phyloP scores from a whole-genome alignment of 2,329 filamentous ascomycete genomes.

The Diaporthe citri region DNA sequence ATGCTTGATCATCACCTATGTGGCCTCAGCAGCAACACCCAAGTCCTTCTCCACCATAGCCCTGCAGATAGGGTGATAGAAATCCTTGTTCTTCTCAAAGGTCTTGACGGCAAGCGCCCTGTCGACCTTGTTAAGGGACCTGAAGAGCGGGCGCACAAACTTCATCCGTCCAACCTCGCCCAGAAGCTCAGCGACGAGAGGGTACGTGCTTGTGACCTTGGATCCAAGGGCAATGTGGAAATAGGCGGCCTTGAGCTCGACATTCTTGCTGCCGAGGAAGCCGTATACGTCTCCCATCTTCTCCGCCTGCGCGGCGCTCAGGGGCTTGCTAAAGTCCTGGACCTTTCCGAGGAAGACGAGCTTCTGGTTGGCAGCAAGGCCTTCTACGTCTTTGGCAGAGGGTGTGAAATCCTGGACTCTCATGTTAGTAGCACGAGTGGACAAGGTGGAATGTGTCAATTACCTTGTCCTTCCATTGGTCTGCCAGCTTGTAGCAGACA shows the following conservation, averaged over 20 bases:
- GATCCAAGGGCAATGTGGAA: conserved; percentile 83
- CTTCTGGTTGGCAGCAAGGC: conserved; percentile 87
- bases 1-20: conserved; percentile 56
- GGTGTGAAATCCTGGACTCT: conserved; percentile 70
- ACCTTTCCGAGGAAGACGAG: conserved; percentile 90
- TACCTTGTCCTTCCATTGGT: conserved; percentile 80
- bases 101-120: conserved; percentile 81
- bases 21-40: conserved; percentile 49
- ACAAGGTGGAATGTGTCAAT: conserved; percentile 49
- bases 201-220: conserved; percentile 76
- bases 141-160: conserved; percentile 90
- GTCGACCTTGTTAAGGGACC: conserved; percentile 81
- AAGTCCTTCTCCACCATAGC: conserved; percentile 90
- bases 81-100: conserved; percentile 88
- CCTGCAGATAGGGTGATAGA: conserved; percentile 95
- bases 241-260: conserved; percentile 86
- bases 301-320: conserved; percentile 75
- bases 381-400: conserved; percentile 74
- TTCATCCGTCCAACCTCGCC: conserved; percentile 94
- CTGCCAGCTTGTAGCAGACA: conserved; percentile 83
- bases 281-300: conserved; percentile 82
- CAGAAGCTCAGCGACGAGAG: conserved; percentile 79
- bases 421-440: not conserved
- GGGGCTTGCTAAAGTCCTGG: conserved; percentile 73
- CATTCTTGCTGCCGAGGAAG: conserved; percentile 81